Evolutionary conservation across 306 rosid species (phyloP).

Genomic region (Carpinus fangiana): DNA sequence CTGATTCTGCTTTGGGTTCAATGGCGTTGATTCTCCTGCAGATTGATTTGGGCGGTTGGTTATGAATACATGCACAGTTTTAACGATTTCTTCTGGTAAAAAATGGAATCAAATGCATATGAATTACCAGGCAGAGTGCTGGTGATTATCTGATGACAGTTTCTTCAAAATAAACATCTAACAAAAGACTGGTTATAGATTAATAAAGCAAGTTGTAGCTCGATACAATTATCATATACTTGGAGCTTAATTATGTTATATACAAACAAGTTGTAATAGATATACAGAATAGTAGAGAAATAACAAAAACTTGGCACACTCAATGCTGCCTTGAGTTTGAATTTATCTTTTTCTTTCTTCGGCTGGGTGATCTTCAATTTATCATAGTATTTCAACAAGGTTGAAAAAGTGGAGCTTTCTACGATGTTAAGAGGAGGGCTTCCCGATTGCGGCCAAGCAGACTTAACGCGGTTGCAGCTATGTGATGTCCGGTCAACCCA

Average conservation of each 20-base stretch:
- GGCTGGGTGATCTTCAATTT: not conserved
- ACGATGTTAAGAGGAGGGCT: conserved; percentile 75
- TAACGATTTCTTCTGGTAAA: no score
- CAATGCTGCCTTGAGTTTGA: not conserved
- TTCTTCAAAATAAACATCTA: not conserved
- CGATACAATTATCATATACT: conserved; percentile 22
- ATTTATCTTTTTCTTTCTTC: not conserved
- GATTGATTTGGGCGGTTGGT: no score
- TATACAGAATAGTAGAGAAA: conserved; percentile 5
- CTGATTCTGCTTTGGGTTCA: no score
- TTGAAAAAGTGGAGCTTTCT: conserved; percentile 1
- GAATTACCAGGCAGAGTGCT: no score
- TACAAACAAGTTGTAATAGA: not conserved
- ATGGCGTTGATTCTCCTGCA: no score
- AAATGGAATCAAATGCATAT: no score
- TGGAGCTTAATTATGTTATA: not conserved
- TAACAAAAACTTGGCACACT: not conserved
- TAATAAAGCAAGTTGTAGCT: not conserved
- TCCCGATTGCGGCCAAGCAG: conserved; percentile 88
- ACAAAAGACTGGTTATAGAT: not conserved
- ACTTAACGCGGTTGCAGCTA: conserved; percentile 83
- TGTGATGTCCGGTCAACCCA: conserved; percentile 82
- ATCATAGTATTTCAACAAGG: conserved; percentile 5
- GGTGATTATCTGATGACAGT: not conserved
- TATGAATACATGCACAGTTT: no score